These are phyloP conservation scores for Heterobasidion parviporum DNA, from an alignment of 1,284 basidiomycete genomes.

Conservation along the genomic window DNA sequence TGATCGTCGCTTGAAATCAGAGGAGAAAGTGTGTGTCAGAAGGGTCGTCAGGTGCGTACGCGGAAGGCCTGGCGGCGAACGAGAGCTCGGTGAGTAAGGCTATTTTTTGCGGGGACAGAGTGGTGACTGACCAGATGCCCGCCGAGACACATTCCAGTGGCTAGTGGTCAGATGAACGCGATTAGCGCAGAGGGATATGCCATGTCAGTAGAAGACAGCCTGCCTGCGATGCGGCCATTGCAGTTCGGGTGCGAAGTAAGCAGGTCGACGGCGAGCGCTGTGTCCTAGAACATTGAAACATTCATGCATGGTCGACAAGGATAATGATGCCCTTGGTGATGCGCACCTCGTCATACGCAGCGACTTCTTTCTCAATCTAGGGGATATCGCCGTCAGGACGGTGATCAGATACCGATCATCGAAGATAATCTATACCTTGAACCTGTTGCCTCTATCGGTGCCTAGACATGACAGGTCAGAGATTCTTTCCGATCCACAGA, in stretches of 20 bases:
- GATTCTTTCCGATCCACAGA: background rate
- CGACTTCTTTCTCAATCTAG: conserved; percentile 78
- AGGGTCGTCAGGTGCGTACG: conserved; percentile 23
- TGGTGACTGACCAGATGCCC: conserved; percentile 60
- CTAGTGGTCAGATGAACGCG: conserved; percentile 25
- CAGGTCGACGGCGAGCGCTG: conserved; percentile 69
- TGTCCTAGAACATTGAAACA: conserved; percentile 43
- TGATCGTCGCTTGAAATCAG: background rate
- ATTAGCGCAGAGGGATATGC: background rate
- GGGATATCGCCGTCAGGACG: conserved; percentile 1
- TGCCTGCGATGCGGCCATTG: conserved; percentile 82
- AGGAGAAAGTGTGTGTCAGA: background rate
- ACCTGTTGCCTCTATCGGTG: conserved; percentile 83
- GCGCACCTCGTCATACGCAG: conserved; percentile 76
- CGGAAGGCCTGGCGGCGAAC: conserved; percentile 39
- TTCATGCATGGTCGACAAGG: background rate
- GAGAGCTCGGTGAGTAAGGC: background rate
- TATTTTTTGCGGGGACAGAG: background rate
- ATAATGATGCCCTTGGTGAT: background rate
- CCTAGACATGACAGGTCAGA: conserved; percentile 18
- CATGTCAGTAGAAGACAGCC: conserved; percentile 12
- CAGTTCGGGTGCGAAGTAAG: conserved; percentile 69
- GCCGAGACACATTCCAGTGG: conserved; percentile 81
- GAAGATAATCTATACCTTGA: conserved; percentile 52
- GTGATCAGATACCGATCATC: background rate